Evolutionary conservation across 371 early-diverging fungal genomes (phyloP).

Genomic region (Zychaea mexicana): DNA sequence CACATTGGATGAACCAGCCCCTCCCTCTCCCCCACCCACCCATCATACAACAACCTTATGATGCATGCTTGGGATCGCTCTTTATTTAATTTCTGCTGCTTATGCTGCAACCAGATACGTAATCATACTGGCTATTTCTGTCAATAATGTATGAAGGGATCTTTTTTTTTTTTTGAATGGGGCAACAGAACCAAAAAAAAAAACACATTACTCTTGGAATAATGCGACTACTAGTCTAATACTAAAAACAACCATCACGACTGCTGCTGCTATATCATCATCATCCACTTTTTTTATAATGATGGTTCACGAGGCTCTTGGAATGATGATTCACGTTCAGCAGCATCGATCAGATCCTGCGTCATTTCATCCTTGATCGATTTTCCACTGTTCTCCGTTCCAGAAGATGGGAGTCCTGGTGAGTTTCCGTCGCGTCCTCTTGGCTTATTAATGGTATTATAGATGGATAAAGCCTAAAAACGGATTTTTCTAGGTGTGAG

Average conservation of each 20-base stretch:
- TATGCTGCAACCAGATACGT: too few species aligned
- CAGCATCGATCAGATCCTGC: slow-evolving; percentile 34
- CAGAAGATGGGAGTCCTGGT: background rate
- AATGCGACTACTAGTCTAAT: too few species aligned
- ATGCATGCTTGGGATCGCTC: background rate
- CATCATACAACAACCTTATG: too few species aligned
- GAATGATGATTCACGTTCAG: slow-evolving; percentile 27
- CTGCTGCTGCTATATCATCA: background rate
- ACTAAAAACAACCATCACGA: too few species aligned
- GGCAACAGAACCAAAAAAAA: background rate
- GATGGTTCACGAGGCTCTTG: slow-evolving; percentile 18
- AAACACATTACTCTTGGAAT: too few species aligned
- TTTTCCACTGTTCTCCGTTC: slow-evolving; percentile 5
- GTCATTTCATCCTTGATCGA: slow-evolving; percentile 38
- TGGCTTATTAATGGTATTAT: slow-evolving; percentile 53
- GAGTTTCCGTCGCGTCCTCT: background rate
- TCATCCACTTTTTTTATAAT: background rate
- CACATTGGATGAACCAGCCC: too few species aligned
- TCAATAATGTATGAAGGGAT: background rate
- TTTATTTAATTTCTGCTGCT: background rate
- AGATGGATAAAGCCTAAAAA: slow-evolving; percentile 56
- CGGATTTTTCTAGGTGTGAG: too few species aligned
- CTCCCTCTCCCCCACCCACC: too few species aligned
- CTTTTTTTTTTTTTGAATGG: background rate
- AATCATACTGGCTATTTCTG: background rate